Conservation (phyloP, 768 basidiomycete species). For the Tephrocybe sp. region DNA sequence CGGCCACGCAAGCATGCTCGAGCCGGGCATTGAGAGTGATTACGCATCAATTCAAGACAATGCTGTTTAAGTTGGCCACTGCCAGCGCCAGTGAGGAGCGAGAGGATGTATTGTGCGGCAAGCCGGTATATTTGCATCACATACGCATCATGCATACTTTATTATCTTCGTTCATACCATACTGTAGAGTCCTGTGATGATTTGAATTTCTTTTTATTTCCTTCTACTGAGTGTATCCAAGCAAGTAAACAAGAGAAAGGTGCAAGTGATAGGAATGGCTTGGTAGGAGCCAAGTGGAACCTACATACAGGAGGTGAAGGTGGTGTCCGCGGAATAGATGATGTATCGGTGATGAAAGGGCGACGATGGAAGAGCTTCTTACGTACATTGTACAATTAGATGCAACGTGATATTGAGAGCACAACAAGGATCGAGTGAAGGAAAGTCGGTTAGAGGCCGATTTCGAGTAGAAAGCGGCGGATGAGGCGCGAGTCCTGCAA, state of each 20-base stretch:
- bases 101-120: not conserved
- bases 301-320: not conserved
- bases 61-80: conserved; percentile 30
- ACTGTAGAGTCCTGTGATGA: conserved; percentile 4
- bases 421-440: conserved; percentile 10
- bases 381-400: conserved; percentile 16
- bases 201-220: conserved; percentile 7
- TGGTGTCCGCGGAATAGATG: conserved; percentile 1
- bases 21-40: conserved; percentile 94
- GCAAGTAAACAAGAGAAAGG: not conserved
- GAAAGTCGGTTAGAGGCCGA: not conserved
- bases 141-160: not conserved
- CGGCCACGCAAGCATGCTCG: conserved; percentile 82
- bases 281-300: not conserved
- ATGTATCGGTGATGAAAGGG: not conserved
- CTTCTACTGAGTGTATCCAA: conserved; percentile 8
- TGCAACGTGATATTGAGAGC: conserved; percentile 11
- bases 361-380: conserved; percentile 3
- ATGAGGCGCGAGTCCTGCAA: not conserved
- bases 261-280: not conserved
- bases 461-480: not conserved
- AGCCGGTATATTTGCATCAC: not conserved
- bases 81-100: not conserved
- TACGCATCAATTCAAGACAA: conserved; percentile 76
- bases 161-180: not conserved